Percentiles rank a stretch among this genome's conserved stretches.
Conservation (phyloP, 352 stramenopile species). For the Phytophthora sojae region DNA sequence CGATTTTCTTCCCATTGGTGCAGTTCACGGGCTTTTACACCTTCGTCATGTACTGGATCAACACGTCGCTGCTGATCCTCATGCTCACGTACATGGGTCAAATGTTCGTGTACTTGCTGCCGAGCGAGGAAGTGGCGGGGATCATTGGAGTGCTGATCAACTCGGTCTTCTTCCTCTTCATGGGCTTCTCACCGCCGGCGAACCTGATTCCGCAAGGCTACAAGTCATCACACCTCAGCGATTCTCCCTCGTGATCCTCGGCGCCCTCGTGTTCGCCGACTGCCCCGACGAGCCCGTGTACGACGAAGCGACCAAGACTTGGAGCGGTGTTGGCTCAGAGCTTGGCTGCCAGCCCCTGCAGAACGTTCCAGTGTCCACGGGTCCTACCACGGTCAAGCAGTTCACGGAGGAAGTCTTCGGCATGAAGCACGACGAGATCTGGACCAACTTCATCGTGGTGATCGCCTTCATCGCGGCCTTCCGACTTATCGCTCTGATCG, state of each 20-base stretch:
- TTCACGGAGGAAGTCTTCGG: conserved; percentile 53
- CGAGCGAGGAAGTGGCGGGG: conserved; percentile 35
- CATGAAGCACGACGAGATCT: conserved; percentile 62
- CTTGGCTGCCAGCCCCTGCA: conserved; percentile 47
- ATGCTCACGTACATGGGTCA: conserved; percentile 51
- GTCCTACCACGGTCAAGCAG: conserved; percentile 46
- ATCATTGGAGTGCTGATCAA: conserved; percentile 43
- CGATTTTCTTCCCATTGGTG: conserved; percentile 54
- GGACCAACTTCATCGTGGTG: conserved; percentile 42
- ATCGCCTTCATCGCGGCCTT: conserved; percentile 53
- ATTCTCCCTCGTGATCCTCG: conserved; percentile 41
- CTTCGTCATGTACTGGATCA: conserved; percentile 50
- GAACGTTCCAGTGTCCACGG: conserved; percentile 37
- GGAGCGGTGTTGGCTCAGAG: conserved; percentile 33
- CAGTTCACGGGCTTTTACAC: conserved; percentile 46
- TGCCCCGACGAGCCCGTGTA: conserved; percentile 44
- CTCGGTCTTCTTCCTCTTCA: conserved; percentile 48
- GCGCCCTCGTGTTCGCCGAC: conserved; percentile 36
- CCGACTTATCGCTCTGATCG: conserved; percentile 50
- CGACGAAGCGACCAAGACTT: conserved; percentile 35
- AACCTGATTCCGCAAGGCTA: conserved; percentile 42
- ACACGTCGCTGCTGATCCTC: conserved; percentile 42
- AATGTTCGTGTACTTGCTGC: conserved; percentile 41
- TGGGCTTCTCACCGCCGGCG: conserved; percentile 46
- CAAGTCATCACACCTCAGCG: conserved; percentile 44